Percentiles rank a stretch among this genome's conserved stretches.
Conservation (phyloP, 345 rosid genomes). For the Heritiera fomes region DNA sequence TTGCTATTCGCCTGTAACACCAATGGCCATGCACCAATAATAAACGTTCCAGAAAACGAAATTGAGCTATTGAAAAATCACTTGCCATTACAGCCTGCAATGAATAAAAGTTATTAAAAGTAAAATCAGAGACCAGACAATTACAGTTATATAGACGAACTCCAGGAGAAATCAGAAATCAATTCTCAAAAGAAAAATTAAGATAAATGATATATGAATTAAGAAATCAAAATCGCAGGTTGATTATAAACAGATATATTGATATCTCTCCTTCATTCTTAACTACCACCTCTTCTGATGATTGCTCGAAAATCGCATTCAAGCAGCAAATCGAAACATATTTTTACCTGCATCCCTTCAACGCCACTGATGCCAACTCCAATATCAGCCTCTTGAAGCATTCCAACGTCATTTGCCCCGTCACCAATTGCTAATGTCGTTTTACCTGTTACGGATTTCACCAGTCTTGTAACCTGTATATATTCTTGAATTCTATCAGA, state of each 20-base stretch:
- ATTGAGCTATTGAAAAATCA: slow-evolving; percentile 89
- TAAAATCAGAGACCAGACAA: slow-evolving; percentile 2
- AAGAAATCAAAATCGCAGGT: too few species aligned
- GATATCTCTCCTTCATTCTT: neutral
- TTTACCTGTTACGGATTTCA: slow-evolving; percentile 54
- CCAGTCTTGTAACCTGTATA: slow-evolving; percentile 81
- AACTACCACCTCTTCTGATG: neutral
- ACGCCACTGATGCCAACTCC: slow-evolving; percentile 93
- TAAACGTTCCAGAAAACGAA: slow-evolving; percentile 71
- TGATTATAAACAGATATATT: neutral
- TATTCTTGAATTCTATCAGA: slow-evolving; percentile 46
- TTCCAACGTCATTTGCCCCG: slow-evolving; percentile 91
- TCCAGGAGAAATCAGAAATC: neutral
- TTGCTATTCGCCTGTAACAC: slow-evolving; percentile 85
- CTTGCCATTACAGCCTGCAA: slow-evolving; percentile 91
- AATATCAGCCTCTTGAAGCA: slow-evolving; percentile 94
- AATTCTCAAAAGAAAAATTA: neutral
- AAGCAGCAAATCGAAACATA: neutral
- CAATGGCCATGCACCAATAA: slow-evolving; percentile 91
- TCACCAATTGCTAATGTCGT: slow-evolving; percentile 79
- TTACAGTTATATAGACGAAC: neutral
- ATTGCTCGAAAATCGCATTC: neutral
- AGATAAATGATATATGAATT: too few species aligned
- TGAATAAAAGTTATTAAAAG: neutral
- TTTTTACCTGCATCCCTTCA: slow-evolving; percentile 94